Percentiles rank a stretch among this genome's conserved stretches.
Conservation (phyloP, 164 flowering plant genomes). For the Tetrastigma voinierianum region DNA sequence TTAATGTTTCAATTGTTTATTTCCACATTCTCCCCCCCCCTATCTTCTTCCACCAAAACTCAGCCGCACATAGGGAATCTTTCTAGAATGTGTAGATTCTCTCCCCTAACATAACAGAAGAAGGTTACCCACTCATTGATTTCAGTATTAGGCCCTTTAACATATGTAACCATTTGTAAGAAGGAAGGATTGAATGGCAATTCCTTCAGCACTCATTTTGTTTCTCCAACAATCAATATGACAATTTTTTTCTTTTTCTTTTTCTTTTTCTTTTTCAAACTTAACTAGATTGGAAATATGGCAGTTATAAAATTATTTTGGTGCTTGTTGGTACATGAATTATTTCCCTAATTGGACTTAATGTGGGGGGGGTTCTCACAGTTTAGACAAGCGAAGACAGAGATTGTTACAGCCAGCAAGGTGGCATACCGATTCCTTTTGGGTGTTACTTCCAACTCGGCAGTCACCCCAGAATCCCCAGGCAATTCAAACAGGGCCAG, state of each 20-base stretch:
- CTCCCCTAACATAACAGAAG: too few relatives aligned
- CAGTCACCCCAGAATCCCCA: conserved; percentile 42
- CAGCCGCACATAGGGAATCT: too few relatives aligned
- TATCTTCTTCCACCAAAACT: too few relatives aligned
- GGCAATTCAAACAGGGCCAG: conserved; percentile 52
- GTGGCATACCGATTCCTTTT: conserved; percentile 80
- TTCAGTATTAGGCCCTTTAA: too few relatives aligned
- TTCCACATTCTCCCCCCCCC: too few relatives aligned
- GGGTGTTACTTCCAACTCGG: conserved; percentile 44
- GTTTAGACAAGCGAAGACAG: conserved; percentile 91
- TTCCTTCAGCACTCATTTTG: too few relatives aligned
- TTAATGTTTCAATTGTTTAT: too few relatives aligned
- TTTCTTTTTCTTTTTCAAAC: neutral
- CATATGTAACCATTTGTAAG: too few relatives aligned
- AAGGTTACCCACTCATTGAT: too few relatives aligned
- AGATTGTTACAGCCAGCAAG: conserved; percentile 89
- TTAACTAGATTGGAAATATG: neutral
- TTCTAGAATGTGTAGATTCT: too few relatives aligned
- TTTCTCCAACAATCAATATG: neutral
- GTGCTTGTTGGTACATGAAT: neutral
- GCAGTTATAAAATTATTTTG: neutral
- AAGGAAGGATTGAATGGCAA: too few relatives aligned
- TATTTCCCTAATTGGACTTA: neutral
- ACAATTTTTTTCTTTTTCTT: too few relatives aligned
- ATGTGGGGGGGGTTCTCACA: conserved; percentile 27